These are phyloP conservation scores for Paxillus involutus DNA, from an alignment of 768 basidiomycete genomes.

Conservation along the genomic window DNA sequence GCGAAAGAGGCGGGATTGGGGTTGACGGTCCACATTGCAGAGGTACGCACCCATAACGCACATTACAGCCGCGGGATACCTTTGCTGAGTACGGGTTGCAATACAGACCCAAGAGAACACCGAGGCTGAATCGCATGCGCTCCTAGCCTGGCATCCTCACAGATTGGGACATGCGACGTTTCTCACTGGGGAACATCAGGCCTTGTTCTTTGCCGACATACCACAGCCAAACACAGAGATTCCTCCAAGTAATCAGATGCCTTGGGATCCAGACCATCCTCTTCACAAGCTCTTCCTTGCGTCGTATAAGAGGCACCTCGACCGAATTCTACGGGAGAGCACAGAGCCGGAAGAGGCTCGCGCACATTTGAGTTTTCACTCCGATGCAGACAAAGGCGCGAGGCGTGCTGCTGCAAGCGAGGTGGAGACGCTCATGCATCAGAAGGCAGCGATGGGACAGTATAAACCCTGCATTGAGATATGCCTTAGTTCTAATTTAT, in stretches of 20 bases:
- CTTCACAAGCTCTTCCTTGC: conserved; percentile 23
- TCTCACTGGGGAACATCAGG: conserved; percentile 58
- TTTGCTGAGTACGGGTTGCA: background rate
- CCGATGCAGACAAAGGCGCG: conserved; percentile 15
- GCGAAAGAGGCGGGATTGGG: conserved; percentile 63
- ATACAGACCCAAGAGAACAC: conserved; percentile 48
- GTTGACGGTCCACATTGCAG: conserved; percentile 82
- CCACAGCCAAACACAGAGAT: conserved; percentile 16
- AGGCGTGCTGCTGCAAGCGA: conserved; percentile 23
- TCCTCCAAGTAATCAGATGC: conserved; percentile 15
- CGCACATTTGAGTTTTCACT: background rate
- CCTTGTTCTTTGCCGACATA: conserved; percentile 45
- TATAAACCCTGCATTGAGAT: conserved; percentile 71
- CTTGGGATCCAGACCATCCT: conserved; percentile 18
- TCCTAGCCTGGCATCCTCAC: conserved; percentile 64
- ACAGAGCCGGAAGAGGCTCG: conserved; percentile 12
- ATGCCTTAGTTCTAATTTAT: conserved; percentile 76
- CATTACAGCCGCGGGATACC: background rate
- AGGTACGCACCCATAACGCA: conserved; percentile 44
- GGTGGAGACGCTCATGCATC: conserved; percentile 13
- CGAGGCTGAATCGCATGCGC: conserved; percentile 53
- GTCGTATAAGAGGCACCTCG: conserved; percentile 22
- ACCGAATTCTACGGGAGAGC: conserved; percentile 17
- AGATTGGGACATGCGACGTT: conserved; percentile 84
- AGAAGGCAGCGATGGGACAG: conserved; percentile 10